Percentiles rank a stretch among this genome's conserved stretches.
phyloP scores from a whole-genome alignment of 495 filamentous ascomycete genomes.

The Tuber aestivum region DNA sequence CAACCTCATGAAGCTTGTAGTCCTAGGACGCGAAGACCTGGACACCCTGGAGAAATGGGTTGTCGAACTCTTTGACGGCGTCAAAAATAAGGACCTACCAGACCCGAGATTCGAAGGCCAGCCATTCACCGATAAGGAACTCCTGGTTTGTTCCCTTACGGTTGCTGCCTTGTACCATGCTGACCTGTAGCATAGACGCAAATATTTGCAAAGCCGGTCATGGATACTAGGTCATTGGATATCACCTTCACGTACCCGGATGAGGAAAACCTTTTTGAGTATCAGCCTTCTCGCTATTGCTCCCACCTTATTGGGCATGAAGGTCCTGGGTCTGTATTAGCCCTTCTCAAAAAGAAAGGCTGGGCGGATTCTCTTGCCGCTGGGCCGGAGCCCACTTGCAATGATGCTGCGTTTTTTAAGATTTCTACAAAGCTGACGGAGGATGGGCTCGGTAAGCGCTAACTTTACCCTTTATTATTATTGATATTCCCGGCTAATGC shows the following conservation, averaged over 20 bases:
- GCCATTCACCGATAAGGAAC: constrained; percentile 35
- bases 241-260: constrained; percentile 85
- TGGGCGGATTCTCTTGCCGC: constrained; percentile 87
- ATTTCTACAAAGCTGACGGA: constrained; percentile 76
- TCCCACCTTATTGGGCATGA: constrained; percentile 95
- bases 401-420: constrained; percentile 78
- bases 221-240: constrained; percentile 80
- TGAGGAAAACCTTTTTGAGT: constrained; percentile 74
- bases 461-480: constrained; percentile 18
- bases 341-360: constrained; percentile 89
- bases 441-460: constrained; percentile 55
- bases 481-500: constrained; percentile 47
- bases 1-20: constrained; percentile 91
- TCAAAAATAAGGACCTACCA: constrained; percentile 77
- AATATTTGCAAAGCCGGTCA: constrained; percentile 91
- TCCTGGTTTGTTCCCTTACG: constrained; percentile 31
- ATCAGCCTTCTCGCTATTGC: constrained; percentile 83
- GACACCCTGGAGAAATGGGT: constrained; percentile 88
- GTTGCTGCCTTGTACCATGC: constrained; percentile 6
- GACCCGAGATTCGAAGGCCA: constrained; percentile 37
- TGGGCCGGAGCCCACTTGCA: constrained; percentile 68
- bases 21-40: constrained; percentile 80
- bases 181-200: constrained; percentile 66
- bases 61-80: constrained; percentile 71
- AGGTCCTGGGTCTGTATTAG: constrained; percentile 90